These are phyloP conservation scores for Pelargonium nanum DNA, from an alignment of 345 rosid genomes.

Conservation along the genomic window DNA sequence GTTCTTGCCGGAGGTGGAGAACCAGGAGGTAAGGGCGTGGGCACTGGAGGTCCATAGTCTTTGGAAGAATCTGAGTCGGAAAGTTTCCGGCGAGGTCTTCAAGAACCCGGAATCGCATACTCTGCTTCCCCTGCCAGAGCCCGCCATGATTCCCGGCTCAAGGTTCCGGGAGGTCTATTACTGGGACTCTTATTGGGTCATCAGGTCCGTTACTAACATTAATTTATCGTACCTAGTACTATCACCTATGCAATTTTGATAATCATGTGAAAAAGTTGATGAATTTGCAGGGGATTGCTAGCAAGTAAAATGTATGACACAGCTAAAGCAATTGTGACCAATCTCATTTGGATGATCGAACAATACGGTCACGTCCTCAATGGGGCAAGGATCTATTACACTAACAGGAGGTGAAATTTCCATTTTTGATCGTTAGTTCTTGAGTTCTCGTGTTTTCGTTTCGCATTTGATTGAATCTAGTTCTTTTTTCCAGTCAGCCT, in stretches of 20 bases:
- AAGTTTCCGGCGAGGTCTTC: slow-evolving; percentile 39
- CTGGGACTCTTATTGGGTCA: slow-evolving; percentile 96
- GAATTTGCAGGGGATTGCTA: slow-evolving; percentile 61
- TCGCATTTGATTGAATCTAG: not conserved
- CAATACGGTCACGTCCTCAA: slow-evolving; percentile 65
- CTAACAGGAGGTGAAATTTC: slow-evolving; percentile 60
- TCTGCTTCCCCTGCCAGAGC: slow-evolving; percentile 62
- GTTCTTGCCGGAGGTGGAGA: slow-evolving; percentile 66
- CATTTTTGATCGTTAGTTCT: not conserved
- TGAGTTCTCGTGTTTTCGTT: not conserved
- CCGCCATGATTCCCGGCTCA: slow-evolving; percentile 67
- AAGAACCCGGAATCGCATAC: slow-evolving; percentile 56
- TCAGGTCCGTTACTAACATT: slow-evolving; percentile 35
- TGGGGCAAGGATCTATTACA: slow-evolving; percentile 77
- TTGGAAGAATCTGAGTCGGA: slow-evolving; percentile 66
- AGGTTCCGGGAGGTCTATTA: slow-evolving; percentile 83
- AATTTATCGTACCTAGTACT: too few relatives aligned
- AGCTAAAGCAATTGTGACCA: slow-evolving; percentile 59
- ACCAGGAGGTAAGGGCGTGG: slow-evolving; percentile 55
- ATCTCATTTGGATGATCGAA: slow-evolving; percentile 57
- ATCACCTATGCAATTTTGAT: too few relatives aligned
- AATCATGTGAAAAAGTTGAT: too few relatives aligned
- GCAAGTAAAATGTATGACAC: slow-evolving; percentile 76
- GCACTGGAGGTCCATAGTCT: slow-evolving; percentile 68
- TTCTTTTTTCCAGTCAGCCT: slow-evolving; percentile 52